A percentile compares a stretch with the other conserved stretches of the same genome.
These are phyloP conservation scores for Erodium moschatum DNA, from an alignment of 441 rosid genomes.

Conservation along the genomic window DNA sequence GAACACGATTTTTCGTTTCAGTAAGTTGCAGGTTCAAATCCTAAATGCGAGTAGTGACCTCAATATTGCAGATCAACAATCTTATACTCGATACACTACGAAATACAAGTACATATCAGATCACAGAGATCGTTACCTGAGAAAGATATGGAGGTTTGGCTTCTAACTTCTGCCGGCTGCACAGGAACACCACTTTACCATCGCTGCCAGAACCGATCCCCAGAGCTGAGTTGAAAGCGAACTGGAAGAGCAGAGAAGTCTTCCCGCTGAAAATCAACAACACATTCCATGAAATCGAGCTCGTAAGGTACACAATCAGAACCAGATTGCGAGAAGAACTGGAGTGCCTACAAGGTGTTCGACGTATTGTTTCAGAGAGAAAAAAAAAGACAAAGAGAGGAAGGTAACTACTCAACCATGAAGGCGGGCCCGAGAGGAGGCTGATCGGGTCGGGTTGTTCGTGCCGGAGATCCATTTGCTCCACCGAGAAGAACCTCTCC, in stretches of 20 bases:
- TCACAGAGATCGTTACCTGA: constrained; percentile 29
- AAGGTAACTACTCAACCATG: constrained; percentile 31
- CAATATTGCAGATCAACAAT: no score
- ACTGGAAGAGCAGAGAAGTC: constrained; percentile 79
- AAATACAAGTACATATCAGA: background rate
- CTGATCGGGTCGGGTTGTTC: constrained; percentile 25
- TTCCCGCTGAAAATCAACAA: constrained; percentile 50
- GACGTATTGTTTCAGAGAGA: background rate
- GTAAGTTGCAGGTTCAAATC: no score
- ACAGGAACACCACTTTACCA: constrained; percentile 54
- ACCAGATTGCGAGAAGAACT: background rate
- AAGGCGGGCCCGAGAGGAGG: constrained; percentile 72
- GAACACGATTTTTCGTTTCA: no score
- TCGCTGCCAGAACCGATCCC: constrained; percentile 12
- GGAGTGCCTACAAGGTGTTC: background rate
- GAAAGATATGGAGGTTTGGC: constrained; percentile 69
- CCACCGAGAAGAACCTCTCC: constrained; percentile 46
- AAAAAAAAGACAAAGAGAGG: background rate
- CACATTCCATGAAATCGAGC: constrained; percentile 8
- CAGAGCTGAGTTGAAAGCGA: constrained; percentile 46
- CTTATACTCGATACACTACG: no score
- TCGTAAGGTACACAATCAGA: background rate
- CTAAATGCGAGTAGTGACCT: no score
- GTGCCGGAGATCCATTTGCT: constrained; percentile 17
- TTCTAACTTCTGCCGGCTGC: constrained; percentile 53